These are phyloP conservation scores for Diatrype stigma DNA, from an alignment of 2,329 filamentous ascomycete genomes.

Conservation along the genomic window DNA sequence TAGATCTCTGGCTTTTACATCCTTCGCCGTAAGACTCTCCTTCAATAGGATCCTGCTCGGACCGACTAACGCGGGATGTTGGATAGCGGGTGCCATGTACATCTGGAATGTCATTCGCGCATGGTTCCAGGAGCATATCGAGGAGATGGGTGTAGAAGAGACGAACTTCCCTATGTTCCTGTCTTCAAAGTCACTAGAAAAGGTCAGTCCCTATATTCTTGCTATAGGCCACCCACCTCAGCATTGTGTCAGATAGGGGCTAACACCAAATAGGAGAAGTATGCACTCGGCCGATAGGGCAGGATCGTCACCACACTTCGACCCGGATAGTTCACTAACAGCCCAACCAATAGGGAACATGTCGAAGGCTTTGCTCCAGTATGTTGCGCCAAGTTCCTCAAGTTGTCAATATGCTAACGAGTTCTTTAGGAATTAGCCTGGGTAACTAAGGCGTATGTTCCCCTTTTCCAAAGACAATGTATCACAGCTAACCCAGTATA, in stretches of 20 bases:
- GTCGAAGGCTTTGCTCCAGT: slow-evolving; percentile 93
- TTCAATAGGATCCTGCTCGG: neutral
- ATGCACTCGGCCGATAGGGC: slow-evolving; percentile 1
- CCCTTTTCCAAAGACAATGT: slow-evolving; percentile 4
- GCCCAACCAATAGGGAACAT: slow-evolving; percentile 71
- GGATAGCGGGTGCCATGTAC: slow-evolving; percentile 54
- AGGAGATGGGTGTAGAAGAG: slow-evolving; percentile 89
- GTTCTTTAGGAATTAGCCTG: slow-evolving; percentile 64
- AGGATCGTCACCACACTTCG: neutral
- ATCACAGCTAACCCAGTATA: slow-evolving; percentile 33
- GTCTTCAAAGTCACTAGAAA: slow-evolving; percentile 79
- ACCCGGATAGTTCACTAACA: neutral
- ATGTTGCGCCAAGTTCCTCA: neutral
- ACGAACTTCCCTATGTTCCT: slow-evolving; percentile 97
- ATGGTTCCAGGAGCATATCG: slow-evolving; percentile 72
- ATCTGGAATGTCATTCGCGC: slow-evolving; percentile 63
- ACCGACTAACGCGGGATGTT: neutral
- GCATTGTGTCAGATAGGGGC: neutral
- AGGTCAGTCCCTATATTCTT: slow-evolving; percentile 35
- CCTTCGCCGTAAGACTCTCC: slow-evolving; percentile 54
- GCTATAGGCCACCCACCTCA: neutral
- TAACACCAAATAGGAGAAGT: slow-evolving; percentile 15
- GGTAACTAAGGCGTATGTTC: slow-evolving; percentile 74
- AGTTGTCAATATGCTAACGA: neutral
- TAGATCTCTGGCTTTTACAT: slow-evolving; percentile 98